phyloP scores from a whole-genome alignment of 495 filamentous ascomycete species.

The Copromyces sp. region DNA sequence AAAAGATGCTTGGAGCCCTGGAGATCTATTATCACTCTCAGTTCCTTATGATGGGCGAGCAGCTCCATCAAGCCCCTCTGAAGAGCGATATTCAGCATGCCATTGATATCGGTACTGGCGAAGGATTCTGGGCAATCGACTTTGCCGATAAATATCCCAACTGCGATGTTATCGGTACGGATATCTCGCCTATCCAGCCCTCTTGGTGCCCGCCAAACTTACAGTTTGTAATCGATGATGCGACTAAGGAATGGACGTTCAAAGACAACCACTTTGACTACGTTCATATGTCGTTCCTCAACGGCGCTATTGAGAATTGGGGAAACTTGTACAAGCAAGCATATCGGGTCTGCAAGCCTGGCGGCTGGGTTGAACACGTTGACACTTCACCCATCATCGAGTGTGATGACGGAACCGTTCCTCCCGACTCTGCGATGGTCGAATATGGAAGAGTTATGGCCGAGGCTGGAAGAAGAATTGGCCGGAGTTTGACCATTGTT shows the following conservation, averaged over 20 bases:
- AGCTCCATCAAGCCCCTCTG: neutral
- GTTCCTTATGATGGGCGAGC: neutral
- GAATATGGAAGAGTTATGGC: neutral
- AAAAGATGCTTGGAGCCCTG: neutral
- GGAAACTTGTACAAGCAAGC: slow-evolving; percentile 27
- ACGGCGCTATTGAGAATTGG: slow-evolving; percentile 49
- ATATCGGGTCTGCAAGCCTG: slow-evolving; percentile 28
- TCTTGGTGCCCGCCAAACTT: slow-evolving; percentile 9
- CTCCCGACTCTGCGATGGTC: neutral
- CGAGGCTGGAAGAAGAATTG: neutral
- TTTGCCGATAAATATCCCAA: slow-evolving; percentile 45
- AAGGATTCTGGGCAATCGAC: slow-evolving; percentile 20
- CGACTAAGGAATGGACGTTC: slow-evolving; percentile 42
- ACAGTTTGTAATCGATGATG: slow-evolving; percentile 47
- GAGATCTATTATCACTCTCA: neutral
- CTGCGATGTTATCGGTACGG: slow-evolving; percentile 45
- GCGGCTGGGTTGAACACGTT: slow-evolving; percentile 25
- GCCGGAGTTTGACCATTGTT: neutral
- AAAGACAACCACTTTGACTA: slow-evolving; percentile 48
- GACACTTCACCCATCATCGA: slow-evolving; percentile 13
- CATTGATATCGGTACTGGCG: neutral
- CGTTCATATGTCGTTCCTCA: slow-evolving; percentile 50
- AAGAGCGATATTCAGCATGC: neutral
- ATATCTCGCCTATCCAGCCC: slow-evolving; percentile 35
- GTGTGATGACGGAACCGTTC: slow-evolving; percentile 21